Conservation (phyloP, 192 early-diverging fungal species). For the Backusella morwellensis region DNA sequence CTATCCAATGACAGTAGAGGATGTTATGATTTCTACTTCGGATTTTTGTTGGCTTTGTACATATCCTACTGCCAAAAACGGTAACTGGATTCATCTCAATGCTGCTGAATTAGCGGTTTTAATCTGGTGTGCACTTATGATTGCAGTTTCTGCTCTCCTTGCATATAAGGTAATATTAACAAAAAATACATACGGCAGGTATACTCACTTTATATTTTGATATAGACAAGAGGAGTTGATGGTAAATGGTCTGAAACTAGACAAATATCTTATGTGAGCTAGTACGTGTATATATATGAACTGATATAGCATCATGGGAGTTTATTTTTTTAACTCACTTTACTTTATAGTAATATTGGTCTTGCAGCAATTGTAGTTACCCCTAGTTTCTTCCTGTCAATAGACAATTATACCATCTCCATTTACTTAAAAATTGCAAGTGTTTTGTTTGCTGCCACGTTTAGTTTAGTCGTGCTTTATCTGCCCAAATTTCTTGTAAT, state of each 20-base stretch:
- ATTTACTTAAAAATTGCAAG: slow-evolving; percentile 21
- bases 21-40: neutral
- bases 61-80: slow-evolving; percentile 21
- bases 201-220: slow-evolving; percentile 28
- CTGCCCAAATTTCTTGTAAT: slow-evolving; percentile 9
- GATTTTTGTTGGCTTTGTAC: slow-evolving; percentile 16
- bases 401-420: slow-evolving; percentile 2
- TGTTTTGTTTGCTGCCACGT: slow-evolving; percentile 11
- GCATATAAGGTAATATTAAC: slow-evolving; percentile 39
- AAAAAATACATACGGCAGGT: neutral
- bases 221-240: slow-evolving; percentile 40
- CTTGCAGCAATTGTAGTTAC: slow-evolving; percentile 9
- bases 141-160: slow-evolving; percentile 31
- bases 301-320: too few relatives aligned
- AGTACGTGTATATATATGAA: slow-evolving; percentile 36
- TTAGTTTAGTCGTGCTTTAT: slow-evolving; percentile 18
- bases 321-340: neutral
- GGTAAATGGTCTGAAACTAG: slow-evolving; percentile 47
- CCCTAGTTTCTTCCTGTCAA: slow-evolving; percentile 20
- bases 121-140: slow-evolving; percentile 5
- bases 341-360: slow-evolving; percentile 12
- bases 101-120: slow-evolving; percentile 24
- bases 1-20: neutral
- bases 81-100: slow-evolving; percentile 22
- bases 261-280: slow-evolving; percentile 48